Evolutionary conservation across 2,329 filamentous ascomycete genomes (phyloP), one percentile per base, ranked within the genome.

Genomic region (Geosmithia morbida): DNA sequence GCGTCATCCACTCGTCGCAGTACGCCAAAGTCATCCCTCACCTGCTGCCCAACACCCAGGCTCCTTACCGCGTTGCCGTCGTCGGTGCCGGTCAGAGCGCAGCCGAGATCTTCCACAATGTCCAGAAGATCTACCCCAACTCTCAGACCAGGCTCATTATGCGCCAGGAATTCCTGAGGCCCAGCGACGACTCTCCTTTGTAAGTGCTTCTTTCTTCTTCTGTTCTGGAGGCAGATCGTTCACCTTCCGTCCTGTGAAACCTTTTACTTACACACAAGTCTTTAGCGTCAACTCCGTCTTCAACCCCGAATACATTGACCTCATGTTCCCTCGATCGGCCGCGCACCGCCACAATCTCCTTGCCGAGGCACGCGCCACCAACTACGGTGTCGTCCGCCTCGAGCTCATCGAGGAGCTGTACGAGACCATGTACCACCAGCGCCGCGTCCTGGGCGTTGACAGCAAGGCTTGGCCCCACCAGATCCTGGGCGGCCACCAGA

Each of bases 121-220:
- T 97, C 45, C 84, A 90, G 57, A 74, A 70, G 40, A 70, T 86
- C 44, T 96, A 94, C 61, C 88, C 88, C 40, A 88, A 90, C 60
- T 80, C 85, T 26, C 74, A 77, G 55, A 89, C 88, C 0, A 77
- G 72, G 37, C 66, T 98, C 49, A 69, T 96, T 50, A 90, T 95
- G 71, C 81, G 87, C 55, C 82, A 83, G 41, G 79, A 87, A 52
- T 88, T 90, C 48, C 67, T 98, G 50, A 81, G 85, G 55, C 90
- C 90, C 1, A 94, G 87, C 59, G 90, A 98, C 60, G 92, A 97
- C 63, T 95, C 87, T 47, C 92, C 90, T 17, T 97, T 97, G 85
- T 89, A 70, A 70, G 84, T 8, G 74, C 33, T 18, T 44, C 16
- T 37, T 37, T 37, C 14, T 11, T 37, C 13, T 13, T 13, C 33